phyloP scores from a whole-genome alignment of 2,329 filamentous ascomycete genomes.

The Fusarium papillatum region DNA sequence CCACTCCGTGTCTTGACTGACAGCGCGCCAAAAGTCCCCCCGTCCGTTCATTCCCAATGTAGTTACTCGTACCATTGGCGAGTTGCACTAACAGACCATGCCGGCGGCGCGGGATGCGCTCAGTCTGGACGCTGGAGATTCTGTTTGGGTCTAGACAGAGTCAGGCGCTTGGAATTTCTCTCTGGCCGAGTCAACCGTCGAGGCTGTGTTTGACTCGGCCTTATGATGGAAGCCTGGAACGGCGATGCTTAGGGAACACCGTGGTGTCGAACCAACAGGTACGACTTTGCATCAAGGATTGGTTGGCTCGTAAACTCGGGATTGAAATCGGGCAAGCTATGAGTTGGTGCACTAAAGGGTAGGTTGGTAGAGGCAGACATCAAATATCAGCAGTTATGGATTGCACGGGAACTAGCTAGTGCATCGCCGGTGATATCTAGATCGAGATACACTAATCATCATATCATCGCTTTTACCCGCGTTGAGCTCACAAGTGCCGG shows the following conservation, averaged over 20 bases:
- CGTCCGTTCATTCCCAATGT: not conserved
- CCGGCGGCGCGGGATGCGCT: not conserved
- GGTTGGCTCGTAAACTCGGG: not conserved
- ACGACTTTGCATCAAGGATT: not conserved
- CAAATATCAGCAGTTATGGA: not conserved
- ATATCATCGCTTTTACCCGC: not conserved
- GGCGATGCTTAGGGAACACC: not conserved
- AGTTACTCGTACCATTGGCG: not conserved
- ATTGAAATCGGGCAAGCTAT: not conserved
- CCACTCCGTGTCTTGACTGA: conserved; percentile 1
- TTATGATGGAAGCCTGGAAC: not conserved
- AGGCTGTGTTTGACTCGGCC: not conserved
- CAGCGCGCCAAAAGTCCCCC: not conserved
- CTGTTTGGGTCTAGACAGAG: not conserved
- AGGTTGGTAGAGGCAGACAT: not conserved
- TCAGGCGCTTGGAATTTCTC: not conserved
- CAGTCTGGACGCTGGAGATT: not conserved
- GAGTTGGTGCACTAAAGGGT: not conserved
- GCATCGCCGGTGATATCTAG: not conserved
- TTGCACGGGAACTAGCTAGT: not conserved
- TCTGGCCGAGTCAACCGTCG: not conserved
- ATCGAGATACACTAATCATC: not conserved
- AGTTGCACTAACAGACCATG: conserved; percentile 1
- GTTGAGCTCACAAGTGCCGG: not conserved
- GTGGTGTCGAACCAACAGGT: not conserved